Conservation (phyloP, 805 yeast species). For the Saccharomycopsis guyanensis region DNA sequence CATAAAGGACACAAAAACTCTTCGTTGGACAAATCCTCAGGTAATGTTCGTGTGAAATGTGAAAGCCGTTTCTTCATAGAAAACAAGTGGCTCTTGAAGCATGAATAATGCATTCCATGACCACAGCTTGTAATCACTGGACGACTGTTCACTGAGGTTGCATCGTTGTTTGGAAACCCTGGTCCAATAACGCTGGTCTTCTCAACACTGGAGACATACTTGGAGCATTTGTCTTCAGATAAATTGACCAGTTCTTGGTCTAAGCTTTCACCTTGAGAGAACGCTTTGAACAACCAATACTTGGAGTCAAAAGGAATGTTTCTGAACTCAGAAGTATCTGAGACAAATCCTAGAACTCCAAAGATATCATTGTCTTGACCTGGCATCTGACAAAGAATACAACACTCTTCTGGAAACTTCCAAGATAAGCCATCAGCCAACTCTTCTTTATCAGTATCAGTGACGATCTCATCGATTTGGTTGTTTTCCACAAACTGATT, state of each 20-base stretch:
- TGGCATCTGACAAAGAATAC: conserved; percentile 79
- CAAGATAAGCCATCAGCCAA: conserved; percentile 36
- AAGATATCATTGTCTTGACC: conserved; percentile 53
- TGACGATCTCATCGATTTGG: conserved; percentile 26
- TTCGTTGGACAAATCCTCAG: conserved; percentile 60
- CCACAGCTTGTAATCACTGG: conserved; percentile 73
- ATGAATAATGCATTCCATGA: conserved; percentile 84
- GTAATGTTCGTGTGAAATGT: conserved; percentile 76
- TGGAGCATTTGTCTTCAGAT: background rate
- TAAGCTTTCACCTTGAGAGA: conserved; percentile 35
- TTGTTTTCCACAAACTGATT: conserved; percentile 58
- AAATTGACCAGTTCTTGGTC: conserved; percentile 26
- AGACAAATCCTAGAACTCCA: conserved; percentile 63
- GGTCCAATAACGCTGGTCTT: conserved; percentile 53
- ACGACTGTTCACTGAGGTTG: conserved; percentile 32
- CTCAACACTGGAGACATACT: conserved; percentile 32
- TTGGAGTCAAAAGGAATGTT: conserved; percentile 53
- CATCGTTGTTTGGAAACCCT: conserved; percentile 46
- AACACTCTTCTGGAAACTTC: conserved; percentile 67
- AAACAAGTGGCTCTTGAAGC: conserved; percentile 58
- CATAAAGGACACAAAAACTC: conserved; percentile 89
- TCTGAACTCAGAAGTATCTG: conserved; percentile 53
- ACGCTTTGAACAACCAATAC: conserved; percentile 61
- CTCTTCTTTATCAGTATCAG: conserved; percentile 35
- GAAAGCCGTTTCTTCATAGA: conserved; percentile 49